These are phyloP conservation scores for Sphagnurus paluster DNA, from an alignment of 1,284 basidiomycete genomes.

Conservation along the genomic window DNA sequence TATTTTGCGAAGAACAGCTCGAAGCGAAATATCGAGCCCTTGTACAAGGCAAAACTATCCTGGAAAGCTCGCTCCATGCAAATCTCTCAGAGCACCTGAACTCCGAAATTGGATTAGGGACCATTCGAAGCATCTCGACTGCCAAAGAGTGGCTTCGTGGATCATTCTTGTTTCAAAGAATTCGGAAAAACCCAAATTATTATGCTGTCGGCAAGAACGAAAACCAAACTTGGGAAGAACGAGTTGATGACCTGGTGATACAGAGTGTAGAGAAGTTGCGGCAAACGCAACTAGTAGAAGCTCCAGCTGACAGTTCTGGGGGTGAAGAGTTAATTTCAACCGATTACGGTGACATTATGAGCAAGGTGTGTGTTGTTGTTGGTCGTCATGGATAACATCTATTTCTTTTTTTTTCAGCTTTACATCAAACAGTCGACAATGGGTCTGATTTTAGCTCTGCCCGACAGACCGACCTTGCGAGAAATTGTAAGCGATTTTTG, in stretches of 20 bases:
- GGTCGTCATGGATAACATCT: conserved; percentile 6
- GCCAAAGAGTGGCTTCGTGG: conserved; percentile 80
- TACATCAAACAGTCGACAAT: conserved; percentile 76
- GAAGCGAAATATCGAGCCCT: conserved; percentile 72
- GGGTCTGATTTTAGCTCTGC: conserved; percentile 61
- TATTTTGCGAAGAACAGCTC: conserved; percentile 76
- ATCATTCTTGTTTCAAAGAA: conserved; percentile 83
- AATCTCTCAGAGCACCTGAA: conserved; percentile 90
- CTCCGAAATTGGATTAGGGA: conserved; percentile 86
- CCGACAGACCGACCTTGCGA: conserved; percentile 51
- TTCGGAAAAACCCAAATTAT: conserved; percentile 78
- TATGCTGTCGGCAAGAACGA: conserved; percentile 67
- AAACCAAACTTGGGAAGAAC: conserved; percentile 66
- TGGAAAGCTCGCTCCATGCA: conserved; percentile 84
- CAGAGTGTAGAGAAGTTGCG: conserved; percentile 63
- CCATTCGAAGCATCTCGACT: conserved; percentile 65
- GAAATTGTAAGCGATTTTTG: conserved; percentile 57
- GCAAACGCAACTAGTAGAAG: conserved; percentile 58
- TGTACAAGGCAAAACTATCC: conserved; percentile 63
- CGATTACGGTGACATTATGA: conserved; percentile 82
- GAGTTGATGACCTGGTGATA: conserved; percentile 71
- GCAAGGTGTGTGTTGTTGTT: conserved; percentile 61
- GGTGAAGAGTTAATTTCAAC: conserved; percentile 53
- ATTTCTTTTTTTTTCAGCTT: conserved; percentile 37
- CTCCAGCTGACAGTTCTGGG: conserved; percentile 33